Base-by-base conservation (phyloP, 768 basidiomycete genomes). In the Tylopilus balloui region DNA sequence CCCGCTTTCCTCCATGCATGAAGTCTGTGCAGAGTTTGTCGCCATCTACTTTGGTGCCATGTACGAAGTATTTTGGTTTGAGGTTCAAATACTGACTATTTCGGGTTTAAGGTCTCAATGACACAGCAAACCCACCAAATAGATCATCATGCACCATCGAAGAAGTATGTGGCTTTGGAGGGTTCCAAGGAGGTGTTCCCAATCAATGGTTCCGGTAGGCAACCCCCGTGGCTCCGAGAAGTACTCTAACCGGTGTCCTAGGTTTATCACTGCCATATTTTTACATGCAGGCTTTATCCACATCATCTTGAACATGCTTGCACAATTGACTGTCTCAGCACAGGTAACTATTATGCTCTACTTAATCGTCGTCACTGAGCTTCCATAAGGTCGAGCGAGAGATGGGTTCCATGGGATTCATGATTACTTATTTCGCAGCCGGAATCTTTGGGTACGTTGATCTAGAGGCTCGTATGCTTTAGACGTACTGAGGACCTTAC, bases 271-370 rank as follows among this genome's bases (percentile, higher is more conserved):
- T 2, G 79, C 93, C 9, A 87, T 95, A 43, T 96, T 98, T 63
- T 69, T 97, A 6, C 95, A 98, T 58, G 96, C 92, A 11, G 95
- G 95, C n/a, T 75, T 99, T 49, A 74, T 99, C n/a, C 95, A 99
- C 64, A 75, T 95, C 29, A 56, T 86, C 4, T 62, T 99, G 52
- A 99, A 99, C 63, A 87, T 97, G 84, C 64, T 94, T 24, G 93
- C 86, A 13, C 94, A 95, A 58, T 65, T 88, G 48, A 80, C 79
- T 0, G 71, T 88, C n/a, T 86, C 85, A 7, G 88, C 85, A 29
- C 84, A 88, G 69, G 90, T 88, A 60, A 57, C 47, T 46, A 40
- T 47, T 19, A 38, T 24, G 14, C 19, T 23, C 3, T 13, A 29
- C 27, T 12, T 47, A 29, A 21, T 25, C 3, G 12, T 15, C 11